Base-by-base conservation (phyloP, 768 basidiomycete genomes). In the Rhizopogon vinicolor region DNA sequence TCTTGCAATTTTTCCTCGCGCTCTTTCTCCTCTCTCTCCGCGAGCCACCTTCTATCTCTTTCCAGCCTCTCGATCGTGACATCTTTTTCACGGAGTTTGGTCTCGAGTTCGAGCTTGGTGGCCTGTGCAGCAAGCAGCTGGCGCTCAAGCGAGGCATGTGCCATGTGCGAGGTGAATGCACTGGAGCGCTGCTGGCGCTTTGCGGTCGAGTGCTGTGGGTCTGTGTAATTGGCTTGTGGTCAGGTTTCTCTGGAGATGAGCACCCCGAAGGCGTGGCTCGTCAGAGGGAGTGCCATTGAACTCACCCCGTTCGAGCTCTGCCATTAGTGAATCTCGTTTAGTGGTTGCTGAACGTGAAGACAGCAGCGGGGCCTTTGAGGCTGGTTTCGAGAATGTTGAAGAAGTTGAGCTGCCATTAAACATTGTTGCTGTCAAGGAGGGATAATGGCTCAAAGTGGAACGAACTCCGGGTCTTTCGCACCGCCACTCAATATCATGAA, bases 1-100 rank as follows among this genome's bases (percentile, higher is more conserved):
- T 88, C 82, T 9, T 66, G 67, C 54, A 89, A 84, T 67, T 82
- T 87, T 67, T 85, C 86, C 55, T 84, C 82, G 22, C 81, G 73
- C 57, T 90, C 87, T 39, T 84, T 81, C 48, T 78, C 74, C 65
- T 91, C 89, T 3, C 85, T 69, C 58, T 90, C 87, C 0, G 84
- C 73, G 49, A 90, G 76, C 74, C 77, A 89, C 16, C 86, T 72
- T 39, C 89, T 72, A 63, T 92, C 90, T 16, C 79, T 73, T 62
- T 91, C 87, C 9, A 93, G 74, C 43, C 82, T 72, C 42, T 88
- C 87, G 28, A 91, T 78, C 22, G 72, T 65, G 1, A 76, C 59
- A 2, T 89, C 85, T 63, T 80, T 82, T 68, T 91, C 85, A 33
- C 84, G 75, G 3, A 91, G 71, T 65, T 84, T 85, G 12, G 78